A percentile compares a stretch with the other conserved stretches of the same genome.
Conservation (phyloP, 768 basidiomycete genomes). For the Tylopilus rubrobrunneus region DNA sequence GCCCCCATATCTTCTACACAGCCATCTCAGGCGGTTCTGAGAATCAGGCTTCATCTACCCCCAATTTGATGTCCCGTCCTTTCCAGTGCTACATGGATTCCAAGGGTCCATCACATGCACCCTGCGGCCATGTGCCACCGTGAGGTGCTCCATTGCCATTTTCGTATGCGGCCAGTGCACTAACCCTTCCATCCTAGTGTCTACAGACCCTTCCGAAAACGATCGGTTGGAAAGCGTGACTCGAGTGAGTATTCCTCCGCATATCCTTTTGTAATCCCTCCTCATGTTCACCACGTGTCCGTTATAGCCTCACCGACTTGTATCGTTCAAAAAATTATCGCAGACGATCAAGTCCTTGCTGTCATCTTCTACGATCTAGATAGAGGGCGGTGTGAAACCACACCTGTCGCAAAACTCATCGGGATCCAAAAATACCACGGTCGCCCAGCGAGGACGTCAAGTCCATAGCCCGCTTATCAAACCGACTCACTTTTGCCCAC, state of each 20-base stretch:
- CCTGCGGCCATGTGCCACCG: conserved; percentile 48
- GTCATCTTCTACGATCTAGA: conserved; percentile 68
- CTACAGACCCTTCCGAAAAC: conserved; percentile 46
- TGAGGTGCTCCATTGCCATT: conserved; percentile 62
- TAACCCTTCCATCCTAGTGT: conserved; percentile 32
- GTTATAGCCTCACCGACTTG: conserved; percentile 45
- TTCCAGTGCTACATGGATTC: conserved; percentile 63
- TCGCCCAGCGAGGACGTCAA: conserved; percentile 28
- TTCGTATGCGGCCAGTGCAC: conserved; percentile 49
- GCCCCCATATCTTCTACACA: conserved; percentile 41
- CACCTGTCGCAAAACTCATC: conserved; percentile 60
- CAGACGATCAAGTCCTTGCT: conserved; percentile 62
- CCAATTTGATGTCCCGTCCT: conserved; percentile 48
- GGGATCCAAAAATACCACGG: conserved; percentile 43
- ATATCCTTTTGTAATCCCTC: conserved; percentile 6
- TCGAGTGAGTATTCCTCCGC: conserved; percentile 44
- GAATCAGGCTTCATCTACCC: conserved; percentile 56
- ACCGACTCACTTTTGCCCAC: conserved; percentile 28
- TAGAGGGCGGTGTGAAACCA: conserved; percentile 44
- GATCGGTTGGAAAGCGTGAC: conserved; percentile 46
- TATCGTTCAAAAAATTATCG: conserved; percentile 67
- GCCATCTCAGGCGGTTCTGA: conserved; percentile 45
- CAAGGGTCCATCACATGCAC: conserved; percentile 53
- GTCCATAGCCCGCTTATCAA: conserved; percentile 27
- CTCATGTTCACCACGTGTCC: conserved; percentile 32